phyloP scores from a whole-genome alignment of 163 green algal genomes.

The Chloromonas sp. region DNA sequence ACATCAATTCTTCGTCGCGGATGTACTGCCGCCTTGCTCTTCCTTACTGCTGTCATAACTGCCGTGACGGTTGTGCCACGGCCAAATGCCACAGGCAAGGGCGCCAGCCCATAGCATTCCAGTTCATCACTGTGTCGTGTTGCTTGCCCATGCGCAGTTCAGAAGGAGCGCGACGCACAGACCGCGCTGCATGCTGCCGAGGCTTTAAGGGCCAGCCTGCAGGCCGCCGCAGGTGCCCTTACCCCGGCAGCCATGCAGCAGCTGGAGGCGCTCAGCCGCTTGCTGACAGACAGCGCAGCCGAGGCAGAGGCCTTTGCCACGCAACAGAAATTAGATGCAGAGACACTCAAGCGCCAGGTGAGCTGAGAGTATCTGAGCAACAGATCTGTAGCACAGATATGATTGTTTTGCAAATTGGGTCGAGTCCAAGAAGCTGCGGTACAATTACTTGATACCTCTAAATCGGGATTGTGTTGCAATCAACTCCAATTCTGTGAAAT shows the following conservation, averaged over 20 bases:
- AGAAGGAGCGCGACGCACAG: conserved; percentile 53
- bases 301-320: conserved; percentile 55
- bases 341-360: conserved; percentile 46
- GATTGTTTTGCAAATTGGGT: no score
- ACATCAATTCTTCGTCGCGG: background rate
- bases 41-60: background rate
- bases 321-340: conserved; percentile 58
- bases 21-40: background rate
- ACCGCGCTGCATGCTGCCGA: conserved; percentile 36
- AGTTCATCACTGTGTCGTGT: no score
- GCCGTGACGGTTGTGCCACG: background rate
- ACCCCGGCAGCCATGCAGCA: conserved; percentile 19
- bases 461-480: background rate
- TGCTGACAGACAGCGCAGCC: conserved; percentile 42
- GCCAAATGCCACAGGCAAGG: no score
- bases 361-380: no score
- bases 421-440: background rate
- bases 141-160: conserved; percentile 25
- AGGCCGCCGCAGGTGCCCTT: conserved; percentile 16
- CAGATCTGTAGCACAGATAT: no score
- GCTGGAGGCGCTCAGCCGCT: conserved; percentile 25
- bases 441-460: background rate
- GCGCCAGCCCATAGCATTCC: no score
- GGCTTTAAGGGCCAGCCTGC: background rate
- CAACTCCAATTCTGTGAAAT: background rate